Conservation (phyloP, 1,139 yeast genomes). For the Magnusiomyces ingens region DNA sequence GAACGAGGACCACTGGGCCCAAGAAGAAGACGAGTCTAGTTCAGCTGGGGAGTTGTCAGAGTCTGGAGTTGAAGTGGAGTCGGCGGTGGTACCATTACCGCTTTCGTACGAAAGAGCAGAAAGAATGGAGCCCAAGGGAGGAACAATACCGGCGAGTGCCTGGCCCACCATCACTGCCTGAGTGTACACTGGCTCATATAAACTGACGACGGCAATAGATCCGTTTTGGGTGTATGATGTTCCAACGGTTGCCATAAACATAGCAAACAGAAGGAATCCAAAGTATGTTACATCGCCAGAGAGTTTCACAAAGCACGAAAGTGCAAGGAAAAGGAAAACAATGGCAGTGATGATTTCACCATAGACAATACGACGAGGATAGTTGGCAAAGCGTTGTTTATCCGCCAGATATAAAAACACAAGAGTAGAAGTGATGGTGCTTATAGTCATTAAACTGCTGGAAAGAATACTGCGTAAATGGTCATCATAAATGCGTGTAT, state of each 20-base stretch:
- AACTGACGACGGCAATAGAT: constrained; percentile 77
- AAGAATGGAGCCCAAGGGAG: constrained; percentile 65
- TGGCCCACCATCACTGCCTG: constrained; percentile 94
- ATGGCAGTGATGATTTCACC: constrained; percentile 55
- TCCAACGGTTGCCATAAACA: constrained; percentile 40
- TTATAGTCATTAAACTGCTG: constrained; percentile 83
- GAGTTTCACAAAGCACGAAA: constrained; percentile 31
- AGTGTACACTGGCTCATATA: constrained; percentile 68
- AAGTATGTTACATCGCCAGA: constrained; percentile 39
- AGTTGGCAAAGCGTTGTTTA: constrained; percentile 58
- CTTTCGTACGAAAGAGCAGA: constrained; percentile 37
- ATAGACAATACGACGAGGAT: constrained; percentile 48
- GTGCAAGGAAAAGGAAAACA: constrained; percentile 44
- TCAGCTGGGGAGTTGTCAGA: background rate
- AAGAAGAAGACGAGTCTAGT: constrained; percentile 13
- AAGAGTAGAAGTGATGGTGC: constrained; percentile 62
- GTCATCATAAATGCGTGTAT: constrained; percentile 39
- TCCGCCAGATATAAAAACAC: constrained; percentile 62
- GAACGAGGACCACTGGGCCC: constrained; percentile 38
- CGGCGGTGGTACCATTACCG: background rate
- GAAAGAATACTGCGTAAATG: constrained; percentile 46
- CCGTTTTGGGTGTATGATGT: constrained; percentile 82
- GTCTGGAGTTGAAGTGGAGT: background rate
- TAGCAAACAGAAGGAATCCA: constrained; percentile 39
- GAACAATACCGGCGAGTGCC: constrained; percentile 87